Evolutionary conservation across 306 rosid species (phyloP), one percentile per base, ranked within the genome.

Genomic region (Pterocarpus macrocarpus): DNA sequence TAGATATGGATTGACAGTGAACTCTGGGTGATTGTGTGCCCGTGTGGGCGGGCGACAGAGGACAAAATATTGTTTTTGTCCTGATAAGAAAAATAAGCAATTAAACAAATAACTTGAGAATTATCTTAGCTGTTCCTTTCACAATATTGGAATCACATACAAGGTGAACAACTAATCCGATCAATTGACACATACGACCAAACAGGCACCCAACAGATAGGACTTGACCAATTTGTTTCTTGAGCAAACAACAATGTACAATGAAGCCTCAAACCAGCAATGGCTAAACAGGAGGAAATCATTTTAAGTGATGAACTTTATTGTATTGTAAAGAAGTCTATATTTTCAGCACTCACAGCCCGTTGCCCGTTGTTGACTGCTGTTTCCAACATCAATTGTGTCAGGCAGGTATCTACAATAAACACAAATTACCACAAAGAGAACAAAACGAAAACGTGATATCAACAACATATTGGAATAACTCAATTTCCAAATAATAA

Each of bases 291-390:
- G 6, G 81, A 72, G 71, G 74, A 68, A 76, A 83, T 79, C 45
- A 77, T 85, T 55, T 67, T 62, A 71, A 79, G 78, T 32, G 75
- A 82, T 85, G 78, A 69, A 34, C 45, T 86, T 90, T 78, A 86
- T 87, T 83, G 64, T 58, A 82, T 86, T 58, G 81, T 78, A 83
- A 78, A 70, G 68, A 91, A 83, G 80, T 80, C 79, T 73, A 35
- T 74, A 66, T 79, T 52, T 85, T 92, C 84, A 95, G 89, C 99
- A 95, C 75, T 93, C 99, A 10, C 99, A 95, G 67, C 99, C 99
- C 6, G 90, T 69, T 75, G 97, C 88, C 87, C 98, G 90, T 50
- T 87, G 90, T 86, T 89, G 99, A 85, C 73, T 92, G 90, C 81
- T 87, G 91, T 82, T 89, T 64, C 87, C 96, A 49, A 95, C 99